Conservation (phyloP, 352 stramenopile genomes). For the Phytopythium oedochilum region DNA sequence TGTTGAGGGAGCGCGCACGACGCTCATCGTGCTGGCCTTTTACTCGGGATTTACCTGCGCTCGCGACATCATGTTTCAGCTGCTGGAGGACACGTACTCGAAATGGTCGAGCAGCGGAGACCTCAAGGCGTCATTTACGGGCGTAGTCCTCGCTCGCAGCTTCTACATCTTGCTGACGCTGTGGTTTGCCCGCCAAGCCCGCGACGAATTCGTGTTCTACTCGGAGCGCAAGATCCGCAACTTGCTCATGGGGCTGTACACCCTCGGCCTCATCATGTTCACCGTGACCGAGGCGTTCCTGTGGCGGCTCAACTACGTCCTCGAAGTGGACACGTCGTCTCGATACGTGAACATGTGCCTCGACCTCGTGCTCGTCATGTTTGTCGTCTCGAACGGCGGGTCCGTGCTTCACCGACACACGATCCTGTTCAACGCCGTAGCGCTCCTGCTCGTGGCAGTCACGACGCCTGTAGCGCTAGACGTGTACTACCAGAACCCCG, state of each 20-base stretch:
- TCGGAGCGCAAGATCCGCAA: constrained; percentile 60
- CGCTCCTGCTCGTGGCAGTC: constrained; percentile 42
- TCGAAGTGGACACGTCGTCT: constrained; percentile 54
- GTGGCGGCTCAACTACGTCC: constrained; percentile 53
- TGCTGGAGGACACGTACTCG: constrained; percentile 24
- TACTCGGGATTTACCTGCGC: constrained; percentile 67
- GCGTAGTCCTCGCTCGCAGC: constrained; percentile 28
- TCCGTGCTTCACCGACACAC: constrained; percentile 72
- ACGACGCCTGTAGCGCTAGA: constrained; percentile 40
- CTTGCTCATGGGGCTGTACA: constrained; percentile 51
- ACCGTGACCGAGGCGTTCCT: constrained; percentile 40
- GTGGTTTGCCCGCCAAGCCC: constrained; percentile 26
- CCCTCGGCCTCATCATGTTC: constrained; percentile 50
- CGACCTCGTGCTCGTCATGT: constrained; percentile 78
- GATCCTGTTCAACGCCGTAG: constrained; percentile 55
- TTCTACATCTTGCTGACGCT: constrained; percentile 23
- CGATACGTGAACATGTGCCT: constrained; percentile 78
- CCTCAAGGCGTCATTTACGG: constrained; percentile 17
- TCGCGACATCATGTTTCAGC: constrained; percentile 53
- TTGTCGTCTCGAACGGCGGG: constrained; percentile 77
- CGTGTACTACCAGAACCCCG: constrained; percentile 40
- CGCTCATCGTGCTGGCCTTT: constrained; percentile 39
- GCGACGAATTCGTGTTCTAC: constrained; percentile 48
- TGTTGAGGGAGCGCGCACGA: constrained; percentile 59
- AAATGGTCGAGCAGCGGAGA: constrained; percentile 39